phyloP scores from a whole-genome alignment of 768 basidiomycete genomes.

The Tremella fuciformis region DNA sequence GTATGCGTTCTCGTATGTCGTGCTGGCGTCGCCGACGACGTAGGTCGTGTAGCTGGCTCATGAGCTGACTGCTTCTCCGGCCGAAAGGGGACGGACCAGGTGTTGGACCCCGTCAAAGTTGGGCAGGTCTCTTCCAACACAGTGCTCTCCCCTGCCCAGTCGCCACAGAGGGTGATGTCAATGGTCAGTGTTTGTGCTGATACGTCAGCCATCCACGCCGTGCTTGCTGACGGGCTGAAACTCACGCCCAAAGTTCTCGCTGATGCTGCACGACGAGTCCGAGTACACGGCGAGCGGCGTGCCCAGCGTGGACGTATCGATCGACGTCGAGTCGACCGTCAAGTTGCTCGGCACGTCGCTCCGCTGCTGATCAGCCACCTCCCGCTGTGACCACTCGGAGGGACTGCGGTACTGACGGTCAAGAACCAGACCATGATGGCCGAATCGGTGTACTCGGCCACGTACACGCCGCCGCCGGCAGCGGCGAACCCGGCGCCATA shows the following conservation, averaged over 20 bases:
- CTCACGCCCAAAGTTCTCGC: slow-evolving; percentile 47
- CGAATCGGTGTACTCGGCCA: slow-evolving; percentile 66
- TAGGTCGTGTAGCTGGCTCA: slow-evolving; percentile 63
- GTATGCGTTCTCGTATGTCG: slow-evolving; percentile 42
- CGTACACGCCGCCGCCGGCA: slow-evolving; percentile 69
- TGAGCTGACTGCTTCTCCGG: not conserved
- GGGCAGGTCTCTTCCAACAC: slow-evolving; percentile 56
- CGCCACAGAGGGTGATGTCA: slow-evolving; percentile 65
- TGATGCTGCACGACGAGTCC: slow-evolving; percentile 58
- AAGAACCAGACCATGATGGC: slow-evolving; percentile 65
- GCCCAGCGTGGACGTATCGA: slow-evolving; percentile 58
- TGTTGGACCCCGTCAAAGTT: slow-evolving; percentile 53
- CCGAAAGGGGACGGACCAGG: slow-evolving; percentile 60
- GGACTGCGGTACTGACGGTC: slow-evolving; percentile 44
- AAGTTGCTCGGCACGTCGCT: slow-evolving; percentile 38
- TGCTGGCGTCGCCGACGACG: slow-evolving; percentile 54
- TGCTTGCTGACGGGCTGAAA: slow-evolving; percentile 11
- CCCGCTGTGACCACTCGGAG: too few relatives aligned
- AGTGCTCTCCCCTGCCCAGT: slow-evolving; percentile 59
- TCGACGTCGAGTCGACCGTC: slow-evolving; percentile 57
- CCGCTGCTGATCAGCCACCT: slow-evolving; percentile 25
- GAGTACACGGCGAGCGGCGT: slow-evolving; percentile 71
- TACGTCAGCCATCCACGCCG: slow-evolving; percentile 57
- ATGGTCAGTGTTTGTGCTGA: slow-evolving; percentile 69
- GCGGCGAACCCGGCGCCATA: slow-evolving; percentile 68